Base-by-base conservation (phyloP, 208 protist genomes). In the Leishmania guyanensis region DNA sequence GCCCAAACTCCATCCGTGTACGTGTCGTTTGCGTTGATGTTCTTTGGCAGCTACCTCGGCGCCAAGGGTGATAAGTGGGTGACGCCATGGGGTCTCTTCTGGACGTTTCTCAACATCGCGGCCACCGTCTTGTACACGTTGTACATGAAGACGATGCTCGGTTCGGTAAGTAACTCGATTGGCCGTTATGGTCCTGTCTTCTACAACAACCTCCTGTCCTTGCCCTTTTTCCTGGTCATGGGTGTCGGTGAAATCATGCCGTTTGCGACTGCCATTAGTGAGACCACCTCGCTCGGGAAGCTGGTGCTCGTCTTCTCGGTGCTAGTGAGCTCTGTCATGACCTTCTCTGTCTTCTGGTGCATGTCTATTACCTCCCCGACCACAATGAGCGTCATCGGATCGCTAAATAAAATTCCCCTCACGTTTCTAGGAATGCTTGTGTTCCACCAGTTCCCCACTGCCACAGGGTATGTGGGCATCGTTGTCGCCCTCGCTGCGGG, bases 291-390 rank as follows among this genome's bases (percentile, higher is more conserved):
- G 14, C 17, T 51, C 2, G 86, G 84, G 50, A 77, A 83, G 51
- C 22, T 92, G 12, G 83, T 83, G 48, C 60, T 98, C 22, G 2
- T 89, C 39, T 68, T 90, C 58, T 91, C 92, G 76, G 89, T 89
- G 26, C 22, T 91, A 8, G 82, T 91, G 22, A 93, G 94, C 75
- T 93, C 93, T 9, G 10, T 83, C 36, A 96, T 98, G 91, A 95
- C 91, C 14, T 96, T 97, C 75, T 84, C 87, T n/a, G 90, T 95
- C 9, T 96, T 98, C 78, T 97, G 92, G 90, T 97, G 94, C 83
- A 95, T 98, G 90, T 79, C 89, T 26, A 78, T 93, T 56, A 97
- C 94, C n/a, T 96, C 94, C 9, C 95, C 95, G 1, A 98, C 94
- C n/a, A 97, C 94, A 2, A 94, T 95, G 84, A 97, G 92, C 79